These are phyloP conservation scores for Candida ficus DNA, from an alignment of 805 yeast genomes.

Conservation along the genomic window DNA sequence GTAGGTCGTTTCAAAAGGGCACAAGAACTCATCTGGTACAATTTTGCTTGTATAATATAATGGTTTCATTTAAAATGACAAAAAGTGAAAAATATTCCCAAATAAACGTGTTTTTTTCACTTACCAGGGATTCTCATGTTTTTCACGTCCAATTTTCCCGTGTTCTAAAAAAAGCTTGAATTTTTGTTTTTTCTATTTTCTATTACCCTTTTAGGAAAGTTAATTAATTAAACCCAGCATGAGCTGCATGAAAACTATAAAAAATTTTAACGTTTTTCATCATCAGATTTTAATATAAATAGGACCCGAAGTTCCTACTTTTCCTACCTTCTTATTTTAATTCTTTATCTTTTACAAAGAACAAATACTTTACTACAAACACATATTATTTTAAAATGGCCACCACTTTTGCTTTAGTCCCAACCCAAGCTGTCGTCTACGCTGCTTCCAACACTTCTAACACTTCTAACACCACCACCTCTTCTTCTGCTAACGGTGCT, in stretches of 20 bases:
- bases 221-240: background rate
- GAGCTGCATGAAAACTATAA: background rate
- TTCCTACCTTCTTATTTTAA: background rate
- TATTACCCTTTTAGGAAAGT: background rate
- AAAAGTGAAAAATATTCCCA: background rate
- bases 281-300: constrained; percentile 3
- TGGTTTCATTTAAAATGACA: too few species aligned
- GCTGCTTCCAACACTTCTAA: constrained; percentile 19
- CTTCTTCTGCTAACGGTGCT: constrained; percentile 26
- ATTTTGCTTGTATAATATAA: too few species aligned
- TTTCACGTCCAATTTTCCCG: too few species aligned
- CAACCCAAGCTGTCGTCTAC: constrained; percentile 25
- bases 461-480: constrained; percentile 14
- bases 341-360: constrained; percentile 2
- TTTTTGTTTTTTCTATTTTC: background rate
- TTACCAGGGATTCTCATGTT: too few species aligned
- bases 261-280: background rate
- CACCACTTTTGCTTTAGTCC: constrained; percentile 23
- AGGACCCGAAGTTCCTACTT: background rate
- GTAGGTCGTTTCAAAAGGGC: too few species aligned
- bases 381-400: constrained; percentile 12
- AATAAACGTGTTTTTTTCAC: background rate
- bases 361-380: background rate
- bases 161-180: background rate
- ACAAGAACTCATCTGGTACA: too few species aligned